Base-by-base conservation (phyloP, 2,329 filamentous ascomycete species). In the Stachybotrys chartarum region DNA sequence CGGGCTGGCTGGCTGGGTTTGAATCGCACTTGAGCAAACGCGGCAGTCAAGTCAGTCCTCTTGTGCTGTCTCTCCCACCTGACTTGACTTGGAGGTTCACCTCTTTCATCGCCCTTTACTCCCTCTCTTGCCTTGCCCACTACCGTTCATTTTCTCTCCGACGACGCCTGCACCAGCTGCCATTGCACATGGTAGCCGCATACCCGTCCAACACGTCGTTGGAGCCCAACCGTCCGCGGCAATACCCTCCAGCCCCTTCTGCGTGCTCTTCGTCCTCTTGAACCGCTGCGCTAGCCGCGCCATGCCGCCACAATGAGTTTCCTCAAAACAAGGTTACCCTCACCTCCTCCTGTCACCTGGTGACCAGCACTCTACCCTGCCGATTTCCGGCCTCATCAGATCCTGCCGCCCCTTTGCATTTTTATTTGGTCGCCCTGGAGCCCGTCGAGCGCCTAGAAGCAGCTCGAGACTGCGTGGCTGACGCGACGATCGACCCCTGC, bases 251-350 rank as follows among this genome's bases (percentile, higher is more conserved):
- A 32, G 60, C 54, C 59, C 60, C 45, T 17, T 31, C 24, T 53
- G 12, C 51, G 18, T 51, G 30, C 8, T 45, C 54, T 35, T 52
- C 52, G 42, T 54, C 49, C 46, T 54, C 18, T 48, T 46, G 48
- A 54, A 24, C 24, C 47, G 51, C 61, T 60, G 61, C 59, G 60
- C 58, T 57, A 61, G 67, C 62, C 62, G 67, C 66, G 70, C 65
- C 66, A 72, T 72, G 71, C 68, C 65, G 66, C 64, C 64, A 68
- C 66, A 62, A 73, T 73, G 71, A 74, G 72, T 66, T 74, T 75
- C 62, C 70, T 75, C 64, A 75, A 75, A 65, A 69, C 72, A 68
- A 75, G 72, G 72, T 74, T 66, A 58, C 60, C 60, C 61, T 59
- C 61, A 55, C 61, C 59, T 52, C 50, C 42, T 51, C 54, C 52